A percentile compares a stretch with the other conserved stretches of the same genome.
phyloP scores from a whole-genome alignment of 1,284 basidiomycete genomes.

The Cryptococcus sp. region DNA sequence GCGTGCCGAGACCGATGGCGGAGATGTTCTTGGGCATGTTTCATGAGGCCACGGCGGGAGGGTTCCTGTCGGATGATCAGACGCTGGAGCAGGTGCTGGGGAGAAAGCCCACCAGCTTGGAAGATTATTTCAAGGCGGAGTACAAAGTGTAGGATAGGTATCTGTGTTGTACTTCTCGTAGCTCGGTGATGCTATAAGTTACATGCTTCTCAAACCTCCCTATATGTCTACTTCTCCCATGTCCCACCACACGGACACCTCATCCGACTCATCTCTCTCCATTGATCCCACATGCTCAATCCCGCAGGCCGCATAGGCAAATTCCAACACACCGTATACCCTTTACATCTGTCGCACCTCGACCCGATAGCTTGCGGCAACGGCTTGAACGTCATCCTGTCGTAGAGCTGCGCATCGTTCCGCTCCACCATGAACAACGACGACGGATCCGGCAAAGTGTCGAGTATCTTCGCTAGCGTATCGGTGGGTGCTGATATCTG shows the following conservation, averaged over 20 bases:
- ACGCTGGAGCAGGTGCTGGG: neutral
- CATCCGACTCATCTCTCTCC: neutral
- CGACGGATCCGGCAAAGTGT: neutral
- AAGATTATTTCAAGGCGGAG: neutral
- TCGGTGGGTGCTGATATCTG: neutral
- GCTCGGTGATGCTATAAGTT: too few species aligned
- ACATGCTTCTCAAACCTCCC: too few species aligned
- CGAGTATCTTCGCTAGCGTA: neutral
- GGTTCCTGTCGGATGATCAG: neutral
- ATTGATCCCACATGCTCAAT: neutral
- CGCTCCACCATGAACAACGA: neutral
- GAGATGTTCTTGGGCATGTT: constrained; percentile 1
- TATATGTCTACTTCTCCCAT: neutral
- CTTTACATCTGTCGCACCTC: neutral
- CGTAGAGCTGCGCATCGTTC: neutral
- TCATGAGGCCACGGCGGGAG: neutral
- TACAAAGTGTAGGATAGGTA: too few species aligned
- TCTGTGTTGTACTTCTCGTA: too few species aligned
- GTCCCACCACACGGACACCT: neutral
- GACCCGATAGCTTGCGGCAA: neutral
- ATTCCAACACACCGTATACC: neutral
- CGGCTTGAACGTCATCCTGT: neutral
- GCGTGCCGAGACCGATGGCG: neutral
- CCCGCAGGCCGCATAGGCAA: neutral
- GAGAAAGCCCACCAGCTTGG: neutral